Conservation (phyloP, 1,284 basidiomycete genomes). For the Mycena sp. region DNA sequence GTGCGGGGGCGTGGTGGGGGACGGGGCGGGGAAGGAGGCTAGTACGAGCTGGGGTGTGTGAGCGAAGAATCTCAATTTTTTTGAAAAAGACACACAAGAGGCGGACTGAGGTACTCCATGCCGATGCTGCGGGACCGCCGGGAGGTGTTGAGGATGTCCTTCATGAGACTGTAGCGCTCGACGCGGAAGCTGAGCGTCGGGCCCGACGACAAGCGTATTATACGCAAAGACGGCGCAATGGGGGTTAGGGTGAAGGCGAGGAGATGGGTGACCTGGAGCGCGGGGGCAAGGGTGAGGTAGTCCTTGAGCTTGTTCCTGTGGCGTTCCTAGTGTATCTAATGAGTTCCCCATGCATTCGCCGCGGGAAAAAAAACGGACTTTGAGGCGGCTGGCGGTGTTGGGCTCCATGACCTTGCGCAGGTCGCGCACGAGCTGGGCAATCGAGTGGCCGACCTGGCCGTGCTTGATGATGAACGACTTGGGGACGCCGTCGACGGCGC, state of each 20-base stretch:
- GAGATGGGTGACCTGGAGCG: conserved; percentile 92
- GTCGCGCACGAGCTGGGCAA: conserved; percentile 91
- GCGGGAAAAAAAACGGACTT: conserved; percentile 57
- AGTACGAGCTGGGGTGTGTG: conserved; percentile 67
- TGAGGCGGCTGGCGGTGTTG: conserved; percentile 92
- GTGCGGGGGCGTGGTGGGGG: conserved; percentile 75
- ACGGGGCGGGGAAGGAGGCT: conserved; percentile 78
- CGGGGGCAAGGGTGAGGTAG: conserved; percentile 92
- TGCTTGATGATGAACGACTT: conserved; percentile 95
- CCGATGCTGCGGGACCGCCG: conserved; percentile 79
- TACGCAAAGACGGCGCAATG: conserved; percentile 86
- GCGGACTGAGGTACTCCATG: conserved; percentile 87
- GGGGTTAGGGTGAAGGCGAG: conserved; percentile 92
- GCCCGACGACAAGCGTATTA: conserved; percentile 90
- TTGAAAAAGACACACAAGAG: conserved; percentile 65
- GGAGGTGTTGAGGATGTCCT: conserved; percentile 80
- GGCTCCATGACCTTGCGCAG: conserved; percentile 97
- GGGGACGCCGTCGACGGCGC: conserved; percentile 55
- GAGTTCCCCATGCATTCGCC: not conserved
- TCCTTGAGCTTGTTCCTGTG: conserved; percentile 94
- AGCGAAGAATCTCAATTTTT: not conserved
- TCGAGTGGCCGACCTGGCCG: conserved; percentile 90
- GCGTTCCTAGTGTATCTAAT: conserved; percentile 74
- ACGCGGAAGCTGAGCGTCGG: conserved; percentile 96
- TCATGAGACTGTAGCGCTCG: conserved; percentile 91